These are phyloP conservation scores for Chondrostereum purpureum DNA, from an alignment of 1,284 basidiomycete species.

Conservation along the genomic window DNA sequence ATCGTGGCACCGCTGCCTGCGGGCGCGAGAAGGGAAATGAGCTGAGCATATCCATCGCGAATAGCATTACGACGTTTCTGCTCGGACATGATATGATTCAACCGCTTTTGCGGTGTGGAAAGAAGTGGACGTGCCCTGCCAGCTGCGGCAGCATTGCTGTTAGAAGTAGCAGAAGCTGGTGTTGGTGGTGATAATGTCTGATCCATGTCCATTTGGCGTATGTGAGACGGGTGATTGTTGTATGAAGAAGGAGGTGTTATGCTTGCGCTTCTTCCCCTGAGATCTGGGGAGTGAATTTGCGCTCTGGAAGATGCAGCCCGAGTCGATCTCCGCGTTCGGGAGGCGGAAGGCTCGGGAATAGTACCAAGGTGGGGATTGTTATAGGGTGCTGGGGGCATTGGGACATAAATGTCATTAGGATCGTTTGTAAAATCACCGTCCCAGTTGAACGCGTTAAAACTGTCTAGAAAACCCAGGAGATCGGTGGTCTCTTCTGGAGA, in stretches of 20 bases:
- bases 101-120: constrained; percentile 80
- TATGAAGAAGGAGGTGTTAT: constrained; percentile 13
- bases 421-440: background rate
- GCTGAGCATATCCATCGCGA: constrained; percentile 79
- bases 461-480: constrained; percentile 71
- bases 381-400: constrained; percentile 26
- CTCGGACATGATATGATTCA: constrained; percentile 92
- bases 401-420: background rate
- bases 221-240: constrained; percentile 6
- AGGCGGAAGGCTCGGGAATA: constrained; percentile 34
- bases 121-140: constrained; percentile 52
- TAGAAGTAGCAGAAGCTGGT: constrained; percentile 16
- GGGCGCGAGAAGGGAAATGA: constrained; percentile 72
- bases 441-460: constrained; percentile 52
- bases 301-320: constrained; percentile 24
- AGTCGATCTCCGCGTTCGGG: constrained; percentile 21
- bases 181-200: no score
- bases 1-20: constrained; percentile 55
- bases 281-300: constrained; percentile 16
- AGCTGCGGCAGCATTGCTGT: constrained; percentile 14
- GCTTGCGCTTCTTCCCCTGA: constrained; percentile 8
- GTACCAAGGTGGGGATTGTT: constrained; percentile 41
- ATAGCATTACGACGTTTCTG: constrained; percentile 88
- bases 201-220: no score
- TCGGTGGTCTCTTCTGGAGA: constrained; percentile 65